A percentile compares a stretch with the other conserved stretches of the same genome.
These are phyloP conservation scores for Lepidium didymum DNA, from an alignment of 345 rosid species.

Conservation along the genomic window DNA sequence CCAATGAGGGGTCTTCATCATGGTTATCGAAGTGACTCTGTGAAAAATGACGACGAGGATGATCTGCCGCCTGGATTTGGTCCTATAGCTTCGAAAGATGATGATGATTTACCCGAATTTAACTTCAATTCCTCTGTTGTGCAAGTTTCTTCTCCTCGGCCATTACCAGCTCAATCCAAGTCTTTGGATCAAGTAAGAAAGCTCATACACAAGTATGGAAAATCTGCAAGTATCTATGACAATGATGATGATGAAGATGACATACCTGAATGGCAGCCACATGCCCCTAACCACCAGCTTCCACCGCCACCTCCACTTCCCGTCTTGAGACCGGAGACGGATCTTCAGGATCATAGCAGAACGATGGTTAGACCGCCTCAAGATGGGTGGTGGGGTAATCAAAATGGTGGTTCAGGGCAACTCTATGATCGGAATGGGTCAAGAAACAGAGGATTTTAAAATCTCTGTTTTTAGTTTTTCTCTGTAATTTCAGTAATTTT, in stretches of 20 bases:
- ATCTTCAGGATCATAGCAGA: slow-evolving; percentile 9
- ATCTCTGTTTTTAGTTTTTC: slow-evolving; percentile 6
- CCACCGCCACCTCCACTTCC: slow-evolving; percentile 22
- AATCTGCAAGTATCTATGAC: slow-evolving; percentile 34
- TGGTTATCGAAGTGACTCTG: slow-evolving; percentile 15
- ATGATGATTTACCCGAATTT: slow-evolving; percentile 93
- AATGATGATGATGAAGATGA: slow-evolving; percentile 69
- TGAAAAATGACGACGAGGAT: slow-evolving; percentile 25
- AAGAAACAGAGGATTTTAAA: slow-evolving; percentile 26
- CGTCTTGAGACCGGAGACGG: slow-evolving; percentile 15
- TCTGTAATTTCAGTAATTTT: slow-evolving; percentile 10
- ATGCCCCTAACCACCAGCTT: slow-evolving; percentile 22
- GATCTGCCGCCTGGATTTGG: slow-evolving; percentile 98
- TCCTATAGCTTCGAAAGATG: slow-evolving; percentile 50
- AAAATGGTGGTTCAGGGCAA: slow-evolving; percentile 17
- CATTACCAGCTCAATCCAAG: slow-evolving; percentile 14
- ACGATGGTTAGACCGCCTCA: not conserved
- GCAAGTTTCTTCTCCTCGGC: slow-evolving; percentile 15
- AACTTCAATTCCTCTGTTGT: slow-evolving; percentile 32
- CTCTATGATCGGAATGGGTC: slow-evolving; percentile 19
- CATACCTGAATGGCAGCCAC: slow-evolving; percentile 96
- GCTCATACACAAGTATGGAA: slow-evolving; percentile 86
- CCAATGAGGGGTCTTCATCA: not conserved
- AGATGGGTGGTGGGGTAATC: slow-evolving; percentile 25
- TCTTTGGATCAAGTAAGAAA: slow-evolving; percentile 59